Conservation (phyloP, 78 protist species). For the Reticulomyxa filosa region DNA sequence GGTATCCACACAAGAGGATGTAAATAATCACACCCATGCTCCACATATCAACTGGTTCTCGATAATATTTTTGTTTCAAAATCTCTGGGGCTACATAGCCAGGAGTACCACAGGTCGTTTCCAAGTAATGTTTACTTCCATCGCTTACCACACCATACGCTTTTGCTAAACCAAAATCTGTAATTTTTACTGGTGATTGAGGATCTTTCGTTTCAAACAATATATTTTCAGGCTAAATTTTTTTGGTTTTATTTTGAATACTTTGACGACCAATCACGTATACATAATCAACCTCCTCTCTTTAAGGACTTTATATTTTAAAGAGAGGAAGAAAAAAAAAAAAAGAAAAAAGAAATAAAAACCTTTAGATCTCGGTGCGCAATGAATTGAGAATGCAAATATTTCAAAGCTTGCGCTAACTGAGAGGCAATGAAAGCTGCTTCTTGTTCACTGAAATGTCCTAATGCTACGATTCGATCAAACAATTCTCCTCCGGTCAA, state of each 20-base stretch:
- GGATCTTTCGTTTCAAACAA: background rate
- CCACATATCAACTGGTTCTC: too few species aligned
- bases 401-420: background rate
- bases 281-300: background rate
- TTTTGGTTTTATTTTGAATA: background rate
- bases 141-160: too few species aligned
- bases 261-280: background rate
- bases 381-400: conserved; percentile 7
- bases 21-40: too few species aligned
- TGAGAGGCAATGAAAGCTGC: background rate
- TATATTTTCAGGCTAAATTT: conserved; percentile 13
- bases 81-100: too few species aligned
- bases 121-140: too few species aligned
- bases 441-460: conserved; percentile 2
- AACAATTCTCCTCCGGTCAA: conserved; percentile 18
- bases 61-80: too few species aligned
- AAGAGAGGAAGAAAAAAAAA: background rate
- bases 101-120: too few species aligned
- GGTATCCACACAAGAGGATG: too few species aligned
- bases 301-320: background rate
- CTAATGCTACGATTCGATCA: conserved; percentile 12
- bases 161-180: conserved; percentile 15
- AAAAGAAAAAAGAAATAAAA: background rate
- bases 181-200: conserved; percentile 5
- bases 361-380: conserved; percentile 16